phyloP scores from a whole-genome alignment of 352 stramenopile species.

The Detonula confervacea region DNA sequence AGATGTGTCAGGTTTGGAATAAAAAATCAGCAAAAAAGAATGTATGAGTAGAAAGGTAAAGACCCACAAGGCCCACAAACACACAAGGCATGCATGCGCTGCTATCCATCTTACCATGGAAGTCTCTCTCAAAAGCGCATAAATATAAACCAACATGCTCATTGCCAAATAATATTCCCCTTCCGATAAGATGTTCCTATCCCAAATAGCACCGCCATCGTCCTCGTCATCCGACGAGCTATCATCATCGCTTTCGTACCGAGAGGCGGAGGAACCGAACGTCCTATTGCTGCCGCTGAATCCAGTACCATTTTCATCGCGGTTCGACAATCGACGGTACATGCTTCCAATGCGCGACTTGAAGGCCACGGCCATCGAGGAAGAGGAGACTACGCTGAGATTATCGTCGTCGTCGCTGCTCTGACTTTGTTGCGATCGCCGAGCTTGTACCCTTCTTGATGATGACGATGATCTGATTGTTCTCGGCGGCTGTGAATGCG shows the following conservation, averaged over 20 bases:
- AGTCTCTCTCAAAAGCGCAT: slow-evolving; percentile 25
- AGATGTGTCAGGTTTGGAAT: no score
- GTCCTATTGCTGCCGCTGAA: neutral
- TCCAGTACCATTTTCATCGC: neutral
- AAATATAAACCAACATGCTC: slow-evolving; percentile 40
- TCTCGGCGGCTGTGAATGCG: neutral
- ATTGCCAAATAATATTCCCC: slow-evolving; percentile 46
- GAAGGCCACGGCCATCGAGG: neutral
- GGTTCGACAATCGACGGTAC: neutral
- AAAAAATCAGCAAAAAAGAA: no score
- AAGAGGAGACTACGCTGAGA: neutral
- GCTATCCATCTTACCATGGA: slow-evolving; percentile 11
- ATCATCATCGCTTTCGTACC: slow-evolving; percentile 6
- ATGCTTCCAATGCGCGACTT: neutral
- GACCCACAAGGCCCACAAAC: no score
- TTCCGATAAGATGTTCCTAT: slow-evolving; percentile 34
- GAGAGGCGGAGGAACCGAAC: neutral
- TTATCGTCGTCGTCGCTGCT: neutral
- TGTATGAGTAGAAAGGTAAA: no score
- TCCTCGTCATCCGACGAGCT: slow-evolving; percentile 10
- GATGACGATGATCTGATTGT: no score
- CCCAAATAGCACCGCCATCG: neutral
- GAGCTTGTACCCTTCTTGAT: no score
- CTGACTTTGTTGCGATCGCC: no score
- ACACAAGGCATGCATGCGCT: no score